phyloP scores from a whole-genome alignment of 805 yeast species.

The Schwanniomyces occidentalis region DNA sequence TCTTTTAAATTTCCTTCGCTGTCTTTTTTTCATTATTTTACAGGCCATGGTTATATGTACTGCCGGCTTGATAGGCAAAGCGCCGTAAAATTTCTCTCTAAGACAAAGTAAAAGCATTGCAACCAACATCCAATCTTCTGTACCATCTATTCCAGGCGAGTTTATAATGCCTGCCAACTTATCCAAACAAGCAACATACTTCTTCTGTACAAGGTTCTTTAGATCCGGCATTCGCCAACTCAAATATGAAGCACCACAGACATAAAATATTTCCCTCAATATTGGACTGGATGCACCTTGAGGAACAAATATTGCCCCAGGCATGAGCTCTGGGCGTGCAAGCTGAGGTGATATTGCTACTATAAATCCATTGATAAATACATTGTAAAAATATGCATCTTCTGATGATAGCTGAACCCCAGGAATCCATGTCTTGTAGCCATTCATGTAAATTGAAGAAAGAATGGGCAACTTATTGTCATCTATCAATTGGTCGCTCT shows the following conservation, averaged over 20 bases:
- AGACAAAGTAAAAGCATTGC: constrained; percentile 5
- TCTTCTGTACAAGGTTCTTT: constrained; percentile 1
- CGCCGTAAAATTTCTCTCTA: constrained; percentile 4
- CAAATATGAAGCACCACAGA: constrained; percentile 6
- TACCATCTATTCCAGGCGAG: constrained; percentile 1
- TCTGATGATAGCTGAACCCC: constrained; percentile 2
- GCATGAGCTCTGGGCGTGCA: constrained; percentile 1
- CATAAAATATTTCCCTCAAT: constrained; percentile 3
- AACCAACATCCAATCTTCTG: constrained; percentile 5
- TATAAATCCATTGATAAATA: constrained; percentile 3
- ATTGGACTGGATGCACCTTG: constrained; percentile 4
- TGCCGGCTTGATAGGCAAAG: constrained; percentile 2
- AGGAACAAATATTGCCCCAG: constrained; percentile 5
- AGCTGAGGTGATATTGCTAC: constrained; percentile 4
- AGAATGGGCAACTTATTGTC: neutral
- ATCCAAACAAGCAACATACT: constrained; percentile 1
- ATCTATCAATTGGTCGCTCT: neutral
- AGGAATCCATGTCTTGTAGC: constrained; percentile 4
- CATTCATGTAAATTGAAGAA: neutral
- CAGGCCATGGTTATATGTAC: constrained; percentile 5
- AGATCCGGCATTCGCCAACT: constrained; percentile 5
- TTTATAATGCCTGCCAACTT: constrained; percentile 2
- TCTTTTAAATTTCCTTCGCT: neutral
- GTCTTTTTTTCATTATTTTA: constrained; percentile 2
- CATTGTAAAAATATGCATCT: constrained; percentile 3